These are phyloP conservation scores for Cytospora paraplurivora DNA, from an alignment of 2,329 filamentous ascomycete genomes.

Conservation along the genomic window DNA sequence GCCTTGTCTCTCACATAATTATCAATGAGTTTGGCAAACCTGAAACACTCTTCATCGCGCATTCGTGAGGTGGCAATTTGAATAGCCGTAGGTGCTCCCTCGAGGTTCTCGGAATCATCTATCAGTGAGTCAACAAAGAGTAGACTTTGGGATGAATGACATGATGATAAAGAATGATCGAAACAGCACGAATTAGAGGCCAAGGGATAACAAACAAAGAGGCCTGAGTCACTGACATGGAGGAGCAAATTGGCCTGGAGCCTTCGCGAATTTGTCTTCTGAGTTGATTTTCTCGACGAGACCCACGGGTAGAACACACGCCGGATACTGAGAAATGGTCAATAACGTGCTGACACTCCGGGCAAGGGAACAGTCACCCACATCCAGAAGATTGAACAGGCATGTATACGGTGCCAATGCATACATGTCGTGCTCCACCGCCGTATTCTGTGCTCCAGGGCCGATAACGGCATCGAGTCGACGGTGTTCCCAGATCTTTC, in stretches of 20 bases:
- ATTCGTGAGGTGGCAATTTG: slow-evolving; percentile 28
- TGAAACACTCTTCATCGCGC: slow-evolving; percentile 31
- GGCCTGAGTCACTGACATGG: slow-evolving; percentile 17
- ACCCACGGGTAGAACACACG: slow-evolving; percentile 23
- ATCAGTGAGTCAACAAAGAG: not conserved
- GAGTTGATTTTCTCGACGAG: slow-evolving; percentile 4
- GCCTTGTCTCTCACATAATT: slow-evolving; percentile 7
- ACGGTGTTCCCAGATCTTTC: slow-evolving; percentile 21
- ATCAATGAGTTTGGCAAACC: slow-evolving; percentile 27
- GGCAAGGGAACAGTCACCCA: not conserved
- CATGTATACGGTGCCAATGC: slow-evolving; percentile 28
- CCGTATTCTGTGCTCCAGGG: slow-evolving; percentile 27
- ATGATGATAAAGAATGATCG: not conserved
- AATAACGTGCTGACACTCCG: not conserved
- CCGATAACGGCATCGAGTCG: slow-evolving; percentile 27
- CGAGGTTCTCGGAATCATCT: slow-evolving; percentile 23
- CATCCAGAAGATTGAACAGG: slow-evolving; percentile 29
- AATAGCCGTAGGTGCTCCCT: slow-evolving; percentile 27
- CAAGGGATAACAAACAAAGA: not conserved
- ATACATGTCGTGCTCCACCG: slow-evolving; percentile 29
- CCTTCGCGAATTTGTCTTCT: slow-evolving; percentile 6
- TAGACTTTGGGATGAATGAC: not conserved
- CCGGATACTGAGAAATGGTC: slow-evolving; percentile 20
- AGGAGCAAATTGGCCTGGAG: slow-evolving; percentile 18
- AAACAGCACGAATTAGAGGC: too few relatives aligned